phyloP scores from a whole-genome alignment of 345 rosid species.

The Alliaria petiolata region DNA sequence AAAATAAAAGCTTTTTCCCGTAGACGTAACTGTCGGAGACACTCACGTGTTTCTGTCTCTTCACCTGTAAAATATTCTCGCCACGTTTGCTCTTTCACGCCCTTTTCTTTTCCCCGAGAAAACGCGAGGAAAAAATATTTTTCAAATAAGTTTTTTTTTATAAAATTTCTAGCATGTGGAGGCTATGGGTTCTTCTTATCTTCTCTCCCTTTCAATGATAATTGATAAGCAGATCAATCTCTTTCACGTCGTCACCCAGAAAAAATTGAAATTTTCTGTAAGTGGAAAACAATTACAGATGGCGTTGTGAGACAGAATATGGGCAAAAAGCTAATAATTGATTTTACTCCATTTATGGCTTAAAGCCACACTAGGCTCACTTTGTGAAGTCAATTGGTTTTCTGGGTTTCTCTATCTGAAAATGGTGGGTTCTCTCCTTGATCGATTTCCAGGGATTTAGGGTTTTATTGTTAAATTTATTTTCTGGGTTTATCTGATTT shows the following conservation, averaged over 20 bases:
- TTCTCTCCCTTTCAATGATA: slow-evolving; percentile 12
- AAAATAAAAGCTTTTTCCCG: neutral
- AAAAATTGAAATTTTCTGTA: neutral
- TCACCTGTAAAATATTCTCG: slow-evolving; percentile 35
- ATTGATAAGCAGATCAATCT: slow-evolving; percentile 16
- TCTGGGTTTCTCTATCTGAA: slow-evolving; percentile 3
- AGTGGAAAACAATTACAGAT: slow-evolving; percentile 14
- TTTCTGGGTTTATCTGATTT: slow-evolving; percentile 26
- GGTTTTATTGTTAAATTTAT: neutral
- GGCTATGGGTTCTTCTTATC: slow-evolving; percentile 17
- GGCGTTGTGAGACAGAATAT: neutral
- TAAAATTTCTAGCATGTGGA: slow-evolving; percentile 6
- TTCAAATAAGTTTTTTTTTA: neutral
- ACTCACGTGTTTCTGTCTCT: slow-evolving; percentile 38
- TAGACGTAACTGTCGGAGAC: slow-evolving; percentile 6
- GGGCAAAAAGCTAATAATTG: slow-evolving; percentile 27
- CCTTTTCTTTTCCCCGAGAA: slow-evolving; percentile 15
- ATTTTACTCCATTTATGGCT: slow-evolving; percentile 41
- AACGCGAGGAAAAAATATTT: neutral
- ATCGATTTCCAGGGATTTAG: slow-evolving; percentile 11
- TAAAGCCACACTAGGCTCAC: slow-evolving; percentile 2
- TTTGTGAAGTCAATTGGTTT: slow-evolving; percentile 26
- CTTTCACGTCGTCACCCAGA: slow-evolving; percentile 10
- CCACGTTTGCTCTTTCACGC: slow-evolving; percentile 24
- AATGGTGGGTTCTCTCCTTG: slow-evolving; percentile 11